Base-by-base conservation (phyloP, 345 rosid genomes). In the Gynandropsis gynandra region DNA sequence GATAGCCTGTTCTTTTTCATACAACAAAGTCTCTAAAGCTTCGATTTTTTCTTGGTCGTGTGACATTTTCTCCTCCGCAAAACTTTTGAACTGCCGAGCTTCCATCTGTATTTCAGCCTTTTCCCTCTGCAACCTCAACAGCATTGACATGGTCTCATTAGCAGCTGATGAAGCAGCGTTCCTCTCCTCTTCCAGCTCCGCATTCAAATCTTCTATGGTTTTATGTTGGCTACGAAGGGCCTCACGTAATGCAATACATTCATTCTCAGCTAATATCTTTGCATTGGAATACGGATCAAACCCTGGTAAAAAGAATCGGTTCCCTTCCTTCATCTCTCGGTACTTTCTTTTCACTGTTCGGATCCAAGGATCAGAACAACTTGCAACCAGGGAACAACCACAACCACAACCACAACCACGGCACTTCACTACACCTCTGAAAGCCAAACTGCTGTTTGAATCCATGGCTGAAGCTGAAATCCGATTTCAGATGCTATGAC, bases 61-160 rank as follows among this genome's bases (percentile, higher is more conserved):
- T 0, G 77, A 74, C 83, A 78, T 80, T 63, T 73, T 87, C 76
- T 84, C 96, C 65, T 84, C 83, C 0, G 77, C 76, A 54, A 74
- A 81, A 12, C 74, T 75, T 74, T 84, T 81, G 64, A 87, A 87
- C 39, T 87, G 96, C 58, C 89, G 48, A 7, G 94, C 78, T 65
- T 87, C 96, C 94, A 87, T 84, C 63, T 87, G 94, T 41, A 81
- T 71, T 78, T 87, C 96, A 1, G 96, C 89, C 69, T 87, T 87
- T 76, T 87, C 94, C 73, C 89, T 84, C 70, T 87, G 96, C 69
- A 87, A 58, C 77, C 94, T 87, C 68, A 87, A 52, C 21, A 87
- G 84, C 96, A 87, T 87, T 7, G 94, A 84, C 96, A 87, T 87
- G 8, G 94, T 87, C 73, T 87, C 96, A 40, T 71, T 87, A 0